Conservation (phyloP, 768 basidiomycete genomes). For the Agaricus blazei region DNA sequence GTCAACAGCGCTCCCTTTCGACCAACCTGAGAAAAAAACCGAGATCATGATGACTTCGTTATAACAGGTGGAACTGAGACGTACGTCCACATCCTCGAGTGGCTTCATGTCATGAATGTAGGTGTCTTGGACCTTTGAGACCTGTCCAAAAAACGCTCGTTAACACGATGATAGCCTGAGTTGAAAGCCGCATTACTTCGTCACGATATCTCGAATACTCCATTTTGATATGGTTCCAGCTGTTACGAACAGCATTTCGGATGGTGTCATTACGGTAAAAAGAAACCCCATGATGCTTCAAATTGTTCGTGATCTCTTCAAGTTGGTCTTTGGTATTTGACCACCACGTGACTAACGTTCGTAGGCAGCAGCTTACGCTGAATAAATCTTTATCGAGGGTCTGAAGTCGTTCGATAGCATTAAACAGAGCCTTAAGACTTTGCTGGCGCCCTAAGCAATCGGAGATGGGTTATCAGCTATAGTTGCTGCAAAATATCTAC, state of each 20-base stretch:
- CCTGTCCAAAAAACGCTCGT: neutral
- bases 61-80: neutral
- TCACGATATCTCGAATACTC: neutral
- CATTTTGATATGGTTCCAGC: neutral
- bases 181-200: neutral
- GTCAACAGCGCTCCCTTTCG: neutral
- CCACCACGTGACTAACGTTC: neutral
- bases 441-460: neutral
- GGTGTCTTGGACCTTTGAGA: neutral
- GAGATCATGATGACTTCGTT: neutral
- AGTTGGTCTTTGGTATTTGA: neutral
- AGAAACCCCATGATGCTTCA: neutral
- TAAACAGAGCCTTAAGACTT: neutral
- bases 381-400: neutral
- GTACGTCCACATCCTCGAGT: neutral
- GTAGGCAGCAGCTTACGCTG: neutral
- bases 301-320: neutral
- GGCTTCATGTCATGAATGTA: neutral
- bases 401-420: neutral
- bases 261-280: neutral
- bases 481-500: too few species aligned
- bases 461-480: too few species aligned
- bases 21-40: neutral
- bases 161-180: neutral
- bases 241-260: neutral